phyloP scores from a whole-genome alignment of 805 yeast genomes.

The Metschnikowia gruessii region DNA sequence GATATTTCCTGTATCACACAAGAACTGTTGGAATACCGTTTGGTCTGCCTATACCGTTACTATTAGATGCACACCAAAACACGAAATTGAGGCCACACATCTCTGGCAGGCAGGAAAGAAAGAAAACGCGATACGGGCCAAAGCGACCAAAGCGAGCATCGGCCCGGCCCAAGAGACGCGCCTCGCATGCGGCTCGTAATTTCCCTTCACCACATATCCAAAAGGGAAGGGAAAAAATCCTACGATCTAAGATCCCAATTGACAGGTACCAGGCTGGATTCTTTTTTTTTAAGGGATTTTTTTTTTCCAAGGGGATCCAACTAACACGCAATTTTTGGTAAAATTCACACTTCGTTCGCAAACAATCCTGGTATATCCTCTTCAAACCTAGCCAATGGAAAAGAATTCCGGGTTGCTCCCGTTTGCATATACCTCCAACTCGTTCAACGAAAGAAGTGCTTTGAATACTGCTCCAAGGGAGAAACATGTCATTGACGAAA shows the following conservation, averaged over 20 bases:
- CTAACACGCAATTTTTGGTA: too few species aligned
- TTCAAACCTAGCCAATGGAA: constrained; percentile 16
- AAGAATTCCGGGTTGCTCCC: constrained; percentile 45
- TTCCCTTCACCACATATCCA: background rate
- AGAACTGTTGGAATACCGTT: too few species aligned
- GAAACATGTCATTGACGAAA: constrained; percentile 37
- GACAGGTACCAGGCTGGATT: too few species aligned
- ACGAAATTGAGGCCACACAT: too few species aligned
- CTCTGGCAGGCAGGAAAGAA: too few species aligned
- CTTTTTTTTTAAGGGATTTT: too few species aligned
- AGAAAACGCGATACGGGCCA: background rate
- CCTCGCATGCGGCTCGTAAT: background rate
- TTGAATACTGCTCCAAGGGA: constrained; percentile 42
- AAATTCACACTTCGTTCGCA: too few species aligned
- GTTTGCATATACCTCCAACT: constrained; percentile 43
- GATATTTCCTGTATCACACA: too few species aligned
- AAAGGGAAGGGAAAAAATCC: background rate
- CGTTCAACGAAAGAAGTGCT: constrained; percentile 28
- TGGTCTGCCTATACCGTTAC: too few species aligned
- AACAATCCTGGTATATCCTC: background rate
- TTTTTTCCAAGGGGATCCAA: too few species aligned
- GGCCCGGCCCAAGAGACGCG: constrained; percentile 9
- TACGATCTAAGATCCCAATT: background rate
- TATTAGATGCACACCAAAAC: too few species aligned
- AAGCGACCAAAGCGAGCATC: background rate